Conservation (phyloP, 148 eudicot genomes). For the Camellia lanceoleosa region DNA sequence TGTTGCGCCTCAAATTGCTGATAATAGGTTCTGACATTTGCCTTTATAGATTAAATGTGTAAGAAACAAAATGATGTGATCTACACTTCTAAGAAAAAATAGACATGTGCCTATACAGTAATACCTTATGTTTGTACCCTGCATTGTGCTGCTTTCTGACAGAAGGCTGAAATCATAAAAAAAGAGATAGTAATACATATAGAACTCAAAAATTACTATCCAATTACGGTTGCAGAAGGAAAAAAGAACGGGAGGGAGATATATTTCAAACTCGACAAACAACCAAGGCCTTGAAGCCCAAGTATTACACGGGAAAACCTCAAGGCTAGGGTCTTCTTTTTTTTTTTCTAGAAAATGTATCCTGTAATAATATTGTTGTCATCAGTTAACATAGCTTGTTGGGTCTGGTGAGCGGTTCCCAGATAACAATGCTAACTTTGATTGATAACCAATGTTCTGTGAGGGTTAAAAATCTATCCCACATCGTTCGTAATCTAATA, state of each 20-base stretch:
- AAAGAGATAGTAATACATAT: constrained; percentile 4
- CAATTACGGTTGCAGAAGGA: background rate
- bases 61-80: background rate
- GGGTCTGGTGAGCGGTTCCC: background rate
- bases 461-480: background rate
- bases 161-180: constrained; percentile 60
- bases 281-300: background rate
- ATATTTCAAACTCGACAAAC: background rate
- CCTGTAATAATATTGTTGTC: no score
- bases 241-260: background rate
- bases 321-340: background rate
- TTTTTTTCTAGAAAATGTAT: background rate
- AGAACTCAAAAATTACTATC: background rate
- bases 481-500: no score
- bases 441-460: no score
- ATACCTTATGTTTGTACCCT: constrained; percentile 94
- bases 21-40: constrained; percentile 69
- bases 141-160: constrained; percentile 96
- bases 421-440: background rate
- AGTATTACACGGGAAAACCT: background rate
- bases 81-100: background rate
- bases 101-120: background rate
- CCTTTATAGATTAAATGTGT: constrained; percentile 36
- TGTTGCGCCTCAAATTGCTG: constrained; percentile 91
- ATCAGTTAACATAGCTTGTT: no score